Conservation (phyloP, 2,329 filamentous ascomycete species). For the Ophiostoma angusticollis region DNA sequence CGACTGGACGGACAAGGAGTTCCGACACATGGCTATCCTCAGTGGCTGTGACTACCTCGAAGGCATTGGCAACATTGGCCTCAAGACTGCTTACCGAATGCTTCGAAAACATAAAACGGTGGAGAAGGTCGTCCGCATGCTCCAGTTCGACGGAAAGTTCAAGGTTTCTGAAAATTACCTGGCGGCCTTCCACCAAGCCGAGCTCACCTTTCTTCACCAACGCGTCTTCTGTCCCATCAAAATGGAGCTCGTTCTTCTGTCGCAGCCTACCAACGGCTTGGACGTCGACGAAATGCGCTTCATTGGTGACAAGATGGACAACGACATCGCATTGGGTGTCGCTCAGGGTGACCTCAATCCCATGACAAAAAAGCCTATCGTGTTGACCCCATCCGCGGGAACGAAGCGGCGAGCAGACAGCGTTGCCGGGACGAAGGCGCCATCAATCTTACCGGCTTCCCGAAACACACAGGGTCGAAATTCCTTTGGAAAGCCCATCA, state of each 20-base stretch:
- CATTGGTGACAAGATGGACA: constrained; percentile 62
- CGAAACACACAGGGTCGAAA: background rate
- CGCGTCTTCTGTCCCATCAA: constrained; percentile 78
- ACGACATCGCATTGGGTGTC: constrained; percentile 57
- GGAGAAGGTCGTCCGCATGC: constrained; percentile 66
- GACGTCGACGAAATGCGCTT: constrained; percentile 62
- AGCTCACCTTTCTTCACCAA: constrained; percentile 86
- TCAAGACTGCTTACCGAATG: constrained; percentile 88
- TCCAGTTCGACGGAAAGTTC: constrained; percentile 82
- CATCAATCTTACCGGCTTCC: constrained; percentile 8
- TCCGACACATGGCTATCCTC: constrained; percentile 88
- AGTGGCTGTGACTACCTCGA: constrained; percentile 94
- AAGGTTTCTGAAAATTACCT: constrained; percentile 71
- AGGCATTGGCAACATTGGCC: constrained; percentile 69
- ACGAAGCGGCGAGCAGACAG: constrained; percentile 24
- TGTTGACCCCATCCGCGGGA: constrained; percentile 28
- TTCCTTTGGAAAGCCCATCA: constrained; percentile 35
- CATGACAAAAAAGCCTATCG: constrained; percentile 62
- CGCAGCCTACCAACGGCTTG: constrained; percentile 47
- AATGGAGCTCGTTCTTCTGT: constrained; percentile 62
- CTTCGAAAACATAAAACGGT: constrained; percentile 81
- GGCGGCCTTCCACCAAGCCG: constrained; percentile 69
- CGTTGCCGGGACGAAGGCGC: constrained; percentile 18
- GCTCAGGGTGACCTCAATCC: constrained; percentile 77
- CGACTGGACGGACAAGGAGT: constrained; percentile 85